Evolutionary conservation across 495 filamentous ascomycete species (phyloP).

Genomic region (Elaphomyces granulatus): DNA sequence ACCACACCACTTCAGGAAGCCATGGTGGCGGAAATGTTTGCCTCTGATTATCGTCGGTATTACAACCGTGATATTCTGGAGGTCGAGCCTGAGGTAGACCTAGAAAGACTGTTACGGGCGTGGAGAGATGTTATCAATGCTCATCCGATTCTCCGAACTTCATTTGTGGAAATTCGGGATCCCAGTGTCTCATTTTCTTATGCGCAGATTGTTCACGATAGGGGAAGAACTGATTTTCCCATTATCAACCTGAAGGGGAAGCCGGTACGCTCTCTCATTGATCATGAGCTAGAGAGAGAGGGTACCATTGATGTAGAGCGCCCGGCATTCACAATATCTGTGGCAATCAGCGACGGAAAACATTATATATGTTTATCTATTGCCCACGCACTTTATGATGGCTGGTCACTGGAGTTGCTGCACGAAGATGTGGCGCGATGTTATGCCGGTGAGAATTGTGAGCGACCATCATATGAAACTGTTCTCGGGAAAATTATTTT

Average conservation of each 20-base stretch:
- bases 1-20: constrained; percentile 68
- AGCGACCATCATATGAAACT: constrained; percentile 30
- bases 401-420: constrained; percentile 50
- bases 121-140: constrained; percentile 41
- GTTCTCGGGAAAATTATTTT: constrained; percentile 33
- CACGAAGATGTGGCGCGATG: constrained; percentile 47
- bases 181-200: constrained; percentile 38
- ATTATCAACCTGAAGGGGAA: constrained; percentile 11
- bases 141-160: constrained; percentile 56
- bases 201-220: constrained; percentile 46
- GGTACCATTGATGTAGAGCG: not conserved
- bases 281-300: constrained; percentile 12
- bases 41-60: constrained; percentile 53
- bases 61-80: constrained; percentile 67
- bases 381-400: constrained; percentile 65
- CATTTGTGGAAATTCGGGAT: constrained; percentile 48
- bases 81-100: constrained; percentile 36
- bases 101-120: constrained; percentile 39
- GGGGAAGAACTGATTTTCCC: constrained; percentile 11
- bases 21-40: constrained; percentile 66
- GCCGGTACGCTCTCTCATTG: constrained; percentile 12
- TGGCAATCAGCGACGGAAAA: constrained; percentile 1
- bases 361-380: constrained; percentile 49
- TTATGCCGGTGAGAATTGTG: constrained; percentile 29
- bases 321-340: constrained; percentile 1